A percentile compares a stretch with the other conserved stretches of the same genome.
phyloP scores from a whole-genome alignment of 805 yeast genomes.

The Teunomyces panamensis region DNA sequence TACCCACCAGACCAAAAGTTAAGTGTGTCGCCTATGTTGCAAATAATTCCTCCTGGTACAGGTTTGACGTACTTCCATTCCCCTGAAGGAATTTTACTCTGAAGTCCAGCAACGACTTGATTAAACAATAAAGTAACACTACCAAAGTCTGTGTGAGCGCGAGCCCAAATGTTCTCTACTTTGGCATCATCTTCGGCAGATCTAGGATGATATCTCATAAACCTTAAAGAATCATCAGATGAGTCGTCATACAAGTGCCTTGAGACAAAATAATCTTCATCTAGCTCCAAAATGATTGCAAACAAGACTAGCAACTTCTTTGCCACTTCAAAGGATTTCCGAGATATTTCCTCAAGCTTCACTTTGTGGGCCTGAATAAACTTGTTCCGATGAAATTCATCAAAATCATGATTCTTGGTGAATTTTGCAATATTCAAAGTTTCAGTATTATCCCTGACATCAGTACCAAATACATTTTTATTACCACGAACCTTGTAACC shows the following conservation, averaged over 20 bases:
- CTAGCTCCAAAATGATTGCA: constrained; percentile 32
- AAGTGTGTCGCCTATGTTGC: constrained; percentile 35
- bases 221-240: constrained; percentile 33
- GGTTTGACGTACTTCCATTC: constrained; percentile 36
- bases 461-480: constrained; percentile 28
- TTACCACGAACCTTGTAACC: constrained; percentile 31
- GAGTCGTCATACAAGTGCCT: constrained; percentile 30
- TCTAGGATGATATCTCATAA: constrained; percentile 32
- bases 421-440: constrained; percentile 33
- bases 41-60: constrained; percentile 28
- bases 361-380: constrained; percentile 21
- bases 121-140: constrained; percentile 32
- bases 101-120: constrained; percentile 36
- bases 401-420: constrained; percentile 18
- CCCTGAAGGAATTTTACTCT: constrained; percentile 26
- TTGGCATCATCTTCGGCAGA: constrained; percentile 25
- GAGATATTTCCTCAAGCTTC: constrained; percentile 19
- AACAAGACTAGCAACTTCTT: constrained; percentile 25
- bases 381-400: constrained; percentile 16
- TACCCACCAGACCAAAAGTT: constrained; percentile 35
- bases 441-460: constrained; percentile 28
- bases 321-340: constrained; percentile 20
- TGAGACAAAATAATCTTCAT: constrained; percentile 30
- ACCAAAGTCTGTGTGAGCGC: constrained; percentile 38
- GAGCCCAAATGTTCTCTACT: constrained; percentile 30